Conservation (phyloP, 352 stramenopile species). For the Pythium apleroticum region DNA sequence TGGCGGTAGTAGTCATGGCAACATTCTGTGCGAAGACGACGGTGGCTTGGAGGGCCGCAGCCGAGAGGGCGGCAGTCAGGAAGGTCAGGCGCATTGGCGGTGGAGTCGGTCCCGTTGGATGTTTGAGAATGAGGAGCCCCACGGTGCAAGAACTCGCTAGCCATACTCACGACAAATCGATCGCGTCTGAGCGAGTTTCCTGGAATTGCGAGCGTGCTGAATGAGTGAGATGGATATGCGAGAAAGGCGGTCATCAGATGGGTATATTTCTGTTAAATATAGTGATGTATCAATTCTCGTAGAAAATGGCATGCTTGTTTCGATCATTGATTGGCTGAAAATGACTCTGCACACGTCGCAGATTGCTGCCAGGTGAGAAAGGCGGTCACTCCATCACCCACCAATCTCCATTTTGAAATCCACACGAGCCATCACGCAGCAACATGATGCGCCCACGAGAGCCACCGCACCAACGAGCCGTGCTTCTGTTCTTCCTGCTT, state of each 20-base stretch:
- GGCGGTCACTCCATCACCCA: not conserved
- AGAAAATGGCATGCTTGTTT: not conserved
- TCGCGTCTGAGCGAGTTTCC: not conserved
- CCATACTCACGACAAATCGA: too few relatives aligned
- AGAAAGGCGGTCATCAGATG: not conserved
- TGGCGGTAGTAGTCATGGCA: not conserved
- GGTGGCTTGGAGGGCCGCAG: not conserved
- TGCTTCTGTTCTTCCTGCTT: not conserved
- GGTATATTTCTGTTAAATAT: not conserved
- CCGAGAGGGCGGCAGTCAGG: not conserved
- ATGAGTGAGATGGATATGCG: not conserved
- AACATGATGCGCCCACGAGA: not conserved
- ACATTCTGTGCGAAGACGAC: not conserved
- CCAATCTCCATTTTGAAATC: not conserved
- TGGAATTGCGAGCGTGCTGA: not conserved
- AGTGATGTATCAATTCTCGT: not conserved
- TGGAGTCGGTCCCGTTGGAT: not conserved
- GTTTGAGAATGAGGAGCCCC: not conserved
- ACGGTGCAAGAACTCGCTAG: too few relatives aligned
- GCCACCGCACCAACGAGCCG: not conserved
- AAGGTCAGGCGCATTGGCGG: not conserved
- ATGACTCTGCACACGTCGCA: slow-evolving; percentile 9
- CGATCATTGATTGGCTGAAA: not conserved
- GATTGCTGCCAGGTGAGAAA: slow-evolving; percentile 7
- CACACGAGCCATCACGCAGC: not conserved